Percentiles rank a stretch among this genome's conserved stretches.
Conservation (phyloP, 2,329 filamentous ascomycete genomes). For the Fusarium gaditjirri region DNA sequence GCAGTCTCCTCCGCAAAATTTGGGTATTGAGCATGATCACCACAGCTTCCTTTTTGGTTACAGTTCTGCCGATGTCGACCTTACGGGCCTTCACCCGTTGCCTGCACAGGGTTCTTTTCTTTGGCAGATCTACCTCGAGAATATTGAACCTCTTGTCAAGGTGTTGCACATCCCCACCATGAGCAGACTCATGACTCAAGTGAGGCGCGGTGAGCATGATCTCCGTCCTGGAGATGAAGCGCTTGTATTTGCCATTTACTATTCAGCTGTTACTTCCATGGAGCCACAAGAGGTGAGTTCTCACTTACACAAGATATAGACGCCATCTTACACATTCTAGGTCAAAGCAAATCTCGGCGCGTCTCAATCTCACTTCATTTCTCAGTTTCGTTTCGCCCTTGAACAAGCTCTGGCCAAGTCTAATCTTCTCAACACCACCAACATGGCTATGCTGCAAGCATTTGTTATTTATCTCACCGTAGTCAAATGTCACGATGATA, state of each 20-base stretch:
- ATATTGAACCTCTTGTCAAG: constrained; percentile 34
- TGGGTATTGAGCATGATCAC: constrained; percentile 5
- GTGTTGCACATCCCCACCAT: constrained; percentile 36
- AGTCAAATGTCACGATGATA: constrained; percentile 36
- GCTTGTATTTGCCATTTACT: constrained; percentile 36
- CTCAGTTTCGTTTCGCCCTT: constrained; percentile 37
- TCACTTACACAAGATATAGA: background rate
- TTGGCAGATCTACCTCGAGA: constrained; percentile 37
- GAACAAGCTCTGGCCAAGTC: constrained; percentile 36
- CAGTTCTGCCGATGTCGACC: constrained; percentile 23
- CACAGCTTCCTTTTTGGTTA: constrained; percentile 38
- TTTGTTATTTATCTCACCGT: constrained; percentile 35
- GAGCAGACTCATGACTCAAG: constrained; percentile 29
- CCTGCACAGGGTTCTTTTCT: constrained; percentile 24
- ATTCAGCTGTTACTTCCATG: constrained; percentile 25
- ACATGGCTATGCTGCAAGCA: constrained; percentile 33
- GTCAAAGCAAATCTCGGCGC: constrained; percentile 30
- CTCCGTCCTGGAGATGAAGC: constrained; percentile 30
- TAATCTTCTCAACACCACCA: constrained; percentile 34
- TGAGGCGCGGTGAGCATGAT: constrained; percentile 27
- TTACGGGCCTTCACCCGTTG: constrained; percentile 29
- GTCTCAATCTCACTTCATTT: constrained; percentile 25
- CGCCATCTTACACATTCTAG: constrained; percentile 1
- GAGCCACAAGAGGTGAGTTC: constrained; percentile 25
- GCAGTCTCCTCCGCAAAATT: constrained; percentile 28